phyloP scores from a whole-genome alignment of 495 filamentous ascomycete genomes.

The Eremomyces bilateralis region DNA sequence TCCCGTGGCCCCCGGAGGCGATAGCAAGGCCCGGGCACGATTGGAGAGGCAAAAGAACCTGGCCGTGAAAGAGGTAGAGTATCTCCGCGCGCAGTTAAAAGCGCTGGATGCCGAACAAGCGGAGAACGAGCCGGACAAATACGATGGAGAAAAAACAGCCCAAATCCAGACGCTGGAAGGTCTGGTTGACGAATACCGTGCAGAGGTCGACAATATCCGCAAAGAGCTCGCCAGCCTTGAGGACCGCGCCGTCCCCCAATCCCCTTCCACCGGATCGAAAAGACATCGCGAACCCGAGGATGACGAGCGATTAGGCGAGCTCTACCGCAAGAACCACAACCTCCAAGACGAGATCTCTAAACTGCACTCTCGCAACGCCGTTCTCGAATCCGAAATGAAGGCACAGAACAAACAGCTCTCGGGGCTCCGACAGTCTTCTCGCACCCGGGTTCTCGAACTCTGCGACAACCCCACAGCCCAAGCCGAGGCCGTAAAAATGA shows the following conservation, averaged over 20 bases:
- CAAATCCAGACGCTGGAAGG: slow-evolving; percentile 67
- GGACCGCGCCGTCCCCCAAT: slow-evolving; percentile 15
- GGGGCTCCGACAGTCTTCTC: slow-evolving; percentile 46
- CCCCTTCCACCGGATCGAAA: slow-evolving; percentile 30
- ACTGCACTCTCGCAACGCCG: slow-evolving; percentile 37
- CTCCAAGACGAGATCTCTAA: slow-evolving; percentile 58
- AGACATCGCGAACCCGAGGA: slow-evolving; percentile 35
- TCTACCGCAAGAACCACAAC: slow-evolving; percentile 64
- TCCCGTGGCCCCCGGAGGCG: slow-evolving; percentile 20
- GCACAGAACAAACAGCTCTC: slow-evolving; percentile 49
- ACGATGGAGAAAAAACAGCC: slow-evolving; percentile 51
- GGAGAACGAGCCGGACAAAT: slow-evolving; percentile 56
- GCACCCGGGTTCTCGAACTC: slow-evolving; percentile 69
- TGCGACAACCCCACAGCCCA: slow-evolving; percentile 76
- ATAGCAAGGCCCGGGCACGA: slow-evolving; percentile 38
- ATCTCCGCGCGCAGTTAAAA: slow-evolving; percentile 78
- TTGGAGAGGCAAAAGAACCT: slow-evolving; percentile 70
- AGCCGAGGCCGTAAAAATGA: slow-evolving; percentile 56
- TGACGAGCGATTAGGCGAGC: slow-evolving; percentile 58
- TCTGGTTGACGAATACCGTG: slow-evolving; percentile 69
- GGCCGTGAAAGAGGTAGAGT: slow-evolving; percentile 79
- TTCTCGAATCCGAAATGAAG: slow-evolving; percentile 53
- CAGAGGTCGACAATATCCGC: slow-evolving; percentile 55
- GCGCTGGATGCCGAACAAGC: slow-evolving; percentile 76
- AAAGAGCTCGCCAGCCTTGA: slow-evolving; percentile 41